Percentiles rank a stretch among this genome's conserved stretches.
These are phyloP conservation scores for Pugionium dolabratum DNA, from an alignment of 345 rosid species.

Conservation along the genomic window DNA sequence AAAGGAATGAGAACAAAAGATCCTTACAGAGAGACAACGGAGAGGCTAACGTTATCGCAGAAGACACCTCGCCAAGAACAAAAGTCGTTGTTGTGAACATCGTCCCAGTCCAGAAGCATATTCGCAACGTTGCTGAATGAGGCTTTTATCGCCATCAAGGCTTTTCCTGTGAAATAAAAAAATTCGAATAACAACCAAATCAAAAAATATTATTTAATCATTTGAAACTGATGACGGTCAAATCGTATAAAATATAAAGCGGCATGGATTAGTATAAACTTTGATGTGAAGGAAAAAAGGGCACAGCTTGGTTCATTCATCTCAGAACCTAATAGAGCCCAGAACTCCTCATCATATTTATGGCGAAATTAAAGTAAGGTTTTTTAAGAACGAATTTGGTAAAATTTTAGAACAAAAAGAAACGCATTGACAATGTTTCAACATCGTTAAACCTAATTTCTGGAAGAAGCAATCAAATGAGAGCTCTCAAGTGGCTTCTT, in stretches of 20 bases:
- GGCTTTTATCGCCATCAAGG: conserved; percentile 70
- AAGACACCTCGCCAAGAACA: conserved; percentile 95
- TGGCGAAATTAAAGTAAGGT: too few species aligned
- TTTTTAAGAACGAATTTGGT: too few species aligned
- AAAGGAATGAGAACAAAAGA: background rate
- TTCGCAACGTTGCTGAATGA: conserved; percentile 76
- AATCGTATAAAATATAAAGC: conserved; percentile 23
- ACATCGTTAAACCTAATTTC: conserved; percentile 8
- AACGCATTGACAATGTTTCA: background rate
- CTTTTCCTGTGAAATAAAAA: conserved; percentile 52
- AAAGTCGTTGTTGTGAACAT: conserved; percentile 58
- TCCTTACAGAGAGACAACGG: conserved; percentile 78
- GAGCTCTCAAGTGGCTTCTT: background rate
- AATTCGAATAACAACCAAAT: conserved; percentile 6
- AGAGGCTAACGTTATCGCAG: conserved; percentile 60
- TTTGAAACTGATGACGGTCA: conserved; percentile 18
- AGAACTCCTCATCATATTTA: background rate
- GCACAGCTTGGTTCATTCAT: too few species aligned
- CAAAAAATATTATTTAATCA: conserved; percentile 5
- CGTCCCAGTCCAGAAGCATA: conserved; percentile 80
- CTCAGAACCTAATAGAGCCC: background rate
- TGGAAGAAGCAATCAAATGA: background rate
- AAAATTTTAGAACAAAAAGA: background rate
- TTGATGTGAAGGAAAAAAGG: background rate
- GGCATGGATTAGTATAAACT: background rate